Evolutionary conservation across 2,329 filamentous ascomycete genomes (phyloP), one percentile per base, ranked within the genome.

Genomic region (Penicillium brevicompactum): DNA sequence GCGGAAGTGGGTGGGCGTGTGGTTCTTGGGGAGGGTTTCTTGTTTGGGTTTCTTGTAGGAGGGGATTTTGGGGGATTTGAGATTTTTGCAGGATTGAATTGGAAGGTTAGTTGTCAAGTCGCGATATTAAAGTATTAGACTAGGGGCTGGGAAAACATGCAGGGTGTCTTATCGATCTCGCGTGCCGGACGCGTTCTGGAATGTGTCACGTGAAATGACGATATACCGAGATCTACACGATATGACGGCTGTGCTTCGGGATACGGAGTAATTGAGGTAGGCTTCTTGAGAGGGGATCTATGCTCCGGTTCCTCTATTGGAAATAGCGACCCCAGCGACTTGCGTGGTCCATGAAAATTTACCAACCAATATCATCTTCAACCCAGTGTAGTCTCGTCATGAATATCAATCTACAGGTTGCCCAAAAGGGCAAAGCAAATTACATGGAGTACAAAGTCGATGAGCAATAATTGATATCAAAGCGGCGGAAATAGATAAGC

Each of bases 1-100:
- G 21, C 53, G 53, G 62, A 62, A 59, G 48, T 48, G 32, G 56
- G 63, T 10, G 31, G 31, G 10, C 13, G 52, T 62, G 45, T 52
- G 48, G 51, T 53, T 58, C 16, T 6, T 45, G 27, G 24, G 34
- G 27, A 14, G 34, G 34, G 14, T 22, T 46, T 51, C 46, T 54
- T 48, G 52, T 31, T 38, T 37, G 14, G 34, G 5, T 34, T 34
- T 44, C 13, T 37, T 11, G 14, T 31, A 3, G 6, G 30, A 31
- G 30, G 9, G 13, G 42, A 22, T 34, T 21, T 49, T 49, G 38
- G 16, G 18, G 16, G 18, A 13, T 43, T 18, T 32, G 22, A 10
- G 4, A 46, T 38, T 47, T 57, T 46, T 42, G 31, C 22, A 8
- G 42, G 21, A 43, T 46, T 49, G 27, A 27, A 31, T 46, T 31